These are phyloP conservation scores for Myriosclerotinia curreyana DNA, from an alignment of 2,329 filamentous ascomycete species.

Conservation along the genomic window DNA sequence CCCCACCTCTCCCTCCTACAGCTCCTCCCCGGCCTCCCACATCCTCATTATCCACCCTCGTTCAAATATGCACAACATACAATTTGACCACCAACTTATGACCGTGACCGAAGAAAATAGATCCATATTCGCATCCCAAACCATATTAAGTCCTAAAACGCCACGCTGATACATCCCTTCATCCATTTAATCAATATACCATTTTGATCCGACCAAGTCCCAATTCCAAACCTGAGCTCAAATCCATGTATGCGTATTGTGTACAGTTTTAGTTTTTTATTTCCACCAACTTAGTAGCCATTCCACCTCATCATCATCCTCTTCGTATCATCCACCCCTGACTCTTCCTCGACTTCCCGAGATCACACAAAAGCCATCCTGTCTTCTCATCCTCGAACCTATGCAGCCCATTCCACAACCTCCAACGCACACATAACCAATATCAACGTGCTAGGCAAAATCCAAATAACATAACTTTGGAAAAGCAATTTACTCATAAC, in stretches of 20 bases:
- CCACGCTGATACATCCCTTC: slow-evolving; percentile 6
- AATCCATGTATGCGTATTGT: neutral
- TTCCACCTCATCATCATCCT: too few species aligned
- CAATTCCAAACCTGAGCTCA: neutral
- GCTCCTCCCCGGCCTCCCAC: neutral
- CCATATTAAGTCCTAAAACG: neutral
- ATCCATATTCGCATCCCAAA: neutral
- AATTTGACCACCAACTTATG: neutral
- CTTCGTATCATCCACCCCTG: too few species aligned
- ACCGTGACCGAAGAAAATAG: neutral
- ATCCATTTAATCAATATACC: slow-evolving; percentile 3
- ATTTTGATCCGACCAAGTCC: neutral
- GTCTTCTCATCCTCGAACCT: neutral
- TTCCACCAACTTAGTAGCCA: neutral
- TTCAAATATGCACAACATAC: too few species aligned
- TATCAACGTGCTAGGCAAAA: slow-evolving; percentile 86
- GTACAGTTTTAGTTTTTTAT: neutral
- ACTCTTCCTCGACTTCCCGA: too few species aligned
- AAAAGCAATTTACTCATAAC: slow-evolving; percentile 92
- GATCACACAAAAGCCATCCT: neutral
- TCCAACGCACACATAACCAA: slow-evolving; percentile 90
- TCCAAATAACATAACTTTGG: slow-evolving; percentile 96
- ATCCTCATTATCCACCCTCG: too few species aligned
- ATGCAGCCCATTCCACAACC: slow-evolving; percentile 81
- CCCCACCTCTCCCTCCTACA: too few species aligned